A percentile compares a stretch with the other conserved stretches of the same genome.
phyloP scores from a whole-genome alignment of 2,329 filamentous ascomycete genomes.

The Stagonosporopsis rhizophila region DNA sequence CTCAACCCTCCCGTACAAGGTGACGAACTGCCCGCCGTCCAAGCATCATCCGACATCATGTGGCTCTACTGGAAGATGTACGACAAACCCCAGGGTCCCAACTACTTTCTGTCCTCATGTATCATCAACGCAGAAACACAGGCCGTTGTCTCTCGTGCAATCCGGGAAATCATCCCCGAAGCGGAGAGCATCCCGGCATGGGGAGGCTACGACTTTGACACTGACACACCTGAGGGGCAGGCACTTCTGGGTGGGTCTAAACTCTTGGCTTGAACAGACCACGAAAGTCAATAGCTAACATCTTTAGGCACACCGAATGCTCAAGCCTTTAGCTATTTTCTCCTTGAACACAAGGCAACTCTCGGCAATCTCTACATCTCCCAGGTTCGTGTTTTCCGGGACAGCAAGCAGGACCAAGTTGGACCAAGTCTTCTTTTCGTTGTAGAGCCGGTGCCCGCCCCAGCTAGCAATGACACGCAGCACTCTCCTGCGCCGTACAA shows the following conservation, averaged over 20 bases:
- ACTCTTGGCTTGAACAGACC: neutral
- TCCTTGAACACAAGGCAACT: slow-evolving; percentile 7
- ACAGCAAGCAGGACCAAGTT: neutral
- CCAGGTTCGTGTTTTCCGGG: slow-evolving; percentile 2
- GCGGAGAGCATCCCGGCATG: neutral
- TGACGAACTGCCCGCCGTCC: slow-evolving; percentile 2
- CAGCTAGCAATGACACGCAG: neutral
- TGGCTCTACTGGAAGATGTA: slow-evolving; percentile 6
- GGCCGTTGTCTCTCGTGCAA: neutral
- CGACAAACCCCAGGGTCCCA: neutral
- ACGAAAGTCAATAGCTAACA: too few relatives aligned
- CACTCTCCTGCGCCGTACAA: neutral
- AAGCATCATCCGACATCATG: slow-evolving; percentile 7
- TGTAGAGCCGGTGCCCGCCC: slow-evolving; percentile 9
- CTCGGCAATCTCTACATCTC: slow-evolving; percentile 12
- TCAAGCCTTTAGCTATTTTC: slow-evolving; percentile 13
- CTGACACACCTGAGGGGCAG: neutral
- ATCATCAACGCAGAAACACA: slow-evolving; percentile 10
- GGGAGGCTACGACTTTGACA: slow-evolving; percentile 4
- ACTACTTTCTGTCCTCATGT: slow-evolving; percentile 5
- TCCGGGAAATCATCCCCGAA: neutral
- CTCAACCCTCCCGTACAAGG: neutral
- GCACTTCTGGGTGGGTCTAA: slow-evolving; percentile 2
- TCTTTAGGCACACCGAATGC: slow-evolving; percentile 12
- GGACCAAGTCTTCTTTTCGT: slow-evolving; percentile 3